Base-by-base conservation (phyloP, 495 filamentous ascomycete genomes). In the Neohortaea acidophila region DNA sequence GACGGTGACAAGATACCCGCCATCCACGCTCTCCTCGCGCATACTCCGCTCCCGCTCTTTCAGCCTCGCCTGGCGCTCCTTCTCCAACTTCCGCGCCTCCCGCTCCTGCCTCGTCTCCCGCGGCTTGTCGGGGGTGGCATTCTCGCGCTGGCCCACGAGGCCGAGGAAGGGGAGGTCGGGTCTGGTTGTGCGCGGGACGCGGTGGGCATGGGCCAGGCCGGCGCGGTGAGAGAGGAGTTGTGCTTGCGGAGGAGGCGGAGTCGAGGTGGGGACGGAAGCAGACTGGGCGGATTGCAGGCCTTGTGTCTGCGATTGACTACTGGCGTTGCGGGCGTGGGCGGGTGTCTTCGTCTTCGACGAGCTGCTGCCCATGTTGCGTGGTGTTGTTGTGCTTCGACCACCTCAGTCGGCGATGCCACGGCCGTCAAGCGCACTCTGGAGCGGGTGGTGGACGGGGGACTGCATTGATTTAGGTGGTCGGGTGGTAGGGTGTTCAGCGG, bases 1-100 rank as follows among this genome's bases (percentile, higher is more conserved):
- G 57, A 93, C 75, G 0, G 89, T 97, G 26, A 96, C 89, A 21
- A 96, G 61, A 62, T 80, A 96, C 21, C 89, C 89, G 21, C 89
- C 89, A 63, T 96, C 89, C 21, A 94, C 79, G 58, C 84, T 72
- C 50, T 96, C 89, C 48, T 94, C 87, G 47, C 68, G 78, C 64
- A 96, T 80, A 56, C 89, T 97, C 54, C 82, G 69, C 59, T 94
- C 87, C 20, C 86, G 69, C 55, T 97, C 89, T 55, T 79, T 83
- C 31, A 74, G 44, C 26, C 89, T 66, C 13, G 69, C 70, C 2
- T 62, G 58, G 19, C 81, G 70, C 58, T 96, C 89, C 56, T 73
- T 79, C 59, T 94, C 89, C 44, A 79, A 54, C 43, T 78, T 82
- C 38, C 87, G 72, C 7, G 79, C 80, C 56, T 96, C 89, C 39